Evolutionary conservation across 345 rosid genomes (phyloP).

Genomic region (Gynandropsis gynandra): DNA sequence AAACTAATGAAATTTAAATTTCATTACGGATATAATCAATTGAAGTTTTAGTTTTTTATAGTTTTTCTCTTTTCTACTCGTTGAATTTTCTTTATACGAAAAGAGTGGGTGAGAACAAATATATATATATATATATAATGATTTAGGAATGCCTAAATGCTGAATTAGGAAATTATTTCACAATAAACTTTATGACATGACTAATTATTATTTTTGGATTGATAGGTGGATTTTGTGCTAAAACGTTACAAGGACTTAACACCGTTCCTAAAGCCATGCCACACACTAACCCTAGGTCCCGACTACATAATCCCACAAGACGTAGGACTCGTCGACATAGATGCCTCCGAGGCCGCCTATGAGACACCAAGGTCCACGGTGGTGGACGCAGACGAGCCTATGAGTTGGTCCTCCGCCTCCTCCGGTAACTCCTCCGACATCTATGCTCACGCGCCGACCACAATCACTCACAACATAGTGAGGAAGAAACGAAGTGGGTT

Average conservation of each 20-base stretch:
- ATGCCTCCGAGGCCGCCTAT: conserved; percentile 46
- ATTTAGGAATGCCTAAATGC: too few relatives aligned
- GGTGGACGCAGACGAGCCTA: conserved; percentile 64
- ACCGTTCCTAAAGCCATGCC: conserved; percentile 60
- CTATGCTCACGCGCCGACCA: conserved; percentile 22
- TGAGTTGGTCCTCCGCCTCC: conserved; percentile 68
- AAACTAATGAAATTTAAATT: too few relatives aligned
- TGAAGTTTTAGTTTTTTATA: too few relatives aligned
- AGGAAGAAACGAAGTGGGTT: conserved; percentile 75
- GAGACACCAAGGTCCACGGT: conserved; percentile 61
- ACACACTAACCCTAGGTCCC: conserved; percentile 63
- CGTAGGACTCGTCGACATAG: conserved; percentile 18
- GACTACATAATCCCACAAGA: conserved; percentile 89
- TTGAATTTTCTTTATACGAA: too few relatives aligned
- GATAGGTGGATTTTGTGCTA: conserved; percentile 84
- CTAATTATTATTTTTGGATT: background rate
- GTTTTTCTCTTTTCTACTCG: too few relatives aligned
- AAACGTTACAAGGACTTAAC: conserved; percentile 65
- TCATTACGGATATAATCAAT: too few relatives aligned
- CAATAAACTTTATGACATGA: too few relatives aligned
- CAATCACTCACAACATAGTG: conserved; percentile 34
- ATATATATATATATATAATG: too few relatives aligned
- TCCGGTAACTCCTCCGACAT: conserved; percentile 37
- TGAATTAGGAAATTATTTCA: too few relatives aligned
- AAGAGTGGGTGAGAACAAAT: too few relatives aligned